Evolutionary conservation across 1,284 basidiomycete species (phyloP).

Genomic region (Coniophora puteana): DNA sequence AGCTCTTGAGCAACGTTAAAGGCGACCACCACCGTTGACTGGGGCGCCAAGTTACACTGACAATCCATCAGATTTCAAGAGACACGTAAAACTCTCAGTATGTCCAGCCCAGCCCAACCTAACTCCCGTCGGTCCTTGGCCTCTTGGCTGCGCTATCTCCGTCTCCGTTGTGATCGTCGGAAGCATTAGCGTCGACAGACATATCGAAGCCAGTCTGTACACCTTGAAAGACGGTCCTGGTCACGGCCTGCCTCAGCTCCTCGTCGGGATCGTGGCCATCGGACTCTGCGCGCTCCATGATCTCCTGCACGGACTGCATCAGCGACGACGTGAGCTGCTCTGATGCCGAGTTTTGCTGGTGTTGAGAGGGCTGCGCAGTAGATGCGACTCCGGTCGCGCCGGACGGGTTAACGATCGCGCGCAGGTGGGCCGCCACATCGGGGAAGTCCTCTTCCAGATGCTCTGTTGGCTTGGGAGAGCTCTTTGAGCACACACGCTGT

Average conservation of each 20-base stretch:
- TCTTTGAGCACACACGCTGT: conserved; percentile 4
- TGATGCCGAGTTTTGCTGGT: conserved; percentile 65
- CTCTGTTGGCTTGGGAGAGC: conserved; percentile 59
- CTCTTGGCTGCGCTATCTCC: conserved; percentile 20
- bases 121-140: conserved; percentile 22
- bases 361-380: conserved; percentile 50
- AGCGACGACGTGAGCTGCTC: conserved; percentile 68
- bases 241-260: conserved; percentile 55
- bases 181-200: conserved; percentile 22
- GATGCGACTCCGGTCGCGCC: conserved; percentile 13
- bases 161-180: conserved; percentile 12
- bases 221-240: conserved; percentile 57
- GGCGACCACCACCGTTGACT: too few species aligned
- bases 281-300: conserved; percentile 62
- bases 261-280: conserved; percentile 60
- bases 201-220: conserved; percentile 56
- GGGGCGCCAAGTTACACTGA: too few species aligned
- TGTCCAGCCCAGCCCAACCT: too few species aligned
- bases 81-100: too few species aligned
- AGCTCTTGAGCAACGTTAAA: too few species aligned
- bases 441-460: conserved; percentile 77
- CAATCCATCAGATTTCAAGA: neutral
- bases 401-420: conserved; percentile 33
- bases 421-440: conserved; percentile 71
- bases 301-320: conserved; percentile 60